Conservation (phyloP, 202 grass and related monocot genomes). For the Cymbopogon flexuosus region DNA sequence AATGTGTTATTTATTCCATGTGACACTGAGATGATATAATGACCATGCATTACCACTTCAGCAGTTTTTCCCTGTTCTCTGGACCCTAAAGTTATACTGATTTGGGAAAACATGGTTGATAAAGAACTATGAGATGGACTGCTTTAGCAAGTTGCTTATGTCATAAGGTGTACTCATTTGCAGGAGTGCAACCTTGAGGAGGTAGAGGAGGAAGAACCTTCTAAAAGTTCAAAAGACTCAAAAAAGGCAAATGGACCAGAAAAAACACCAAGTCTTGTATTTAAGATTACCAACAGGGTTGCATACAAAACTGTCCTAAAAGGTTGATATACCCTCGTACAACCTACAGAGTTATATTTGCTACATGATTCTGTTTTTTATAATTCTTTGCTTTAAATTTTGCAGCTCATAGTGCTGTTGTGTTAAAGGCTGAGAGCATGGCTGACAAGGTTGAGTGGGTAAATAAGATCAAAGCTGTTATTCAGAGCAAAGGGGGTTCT, state of each 20-base stretch:
- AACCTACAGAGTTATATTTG: conserved; percentile 6
- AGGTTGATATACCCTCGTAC: conserved; percentile 45
- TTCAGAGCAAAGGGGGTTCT: conserved; percentile 67
- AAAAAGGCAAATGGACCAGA: conserved; percentile 81
- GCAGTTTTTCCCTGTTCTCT: neutral
- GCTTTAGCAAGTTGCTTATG: neutral
- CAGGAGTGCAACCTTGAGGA: conserved; percentile 98
- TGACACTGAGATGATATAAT: conserved; percentile 1
- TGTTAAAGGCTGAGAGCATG: conserved; percentile 89
- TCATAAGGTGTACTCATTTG: conserved; percentile 7
- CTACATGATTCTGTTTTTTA: neutral
- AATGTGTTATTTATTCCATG: conserved; percentile 2
- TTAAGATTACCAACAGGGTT: conserved; percentile 94
- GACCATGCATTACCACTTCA: neutral
- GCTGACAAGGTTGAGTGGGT: conserved; percentile 92
- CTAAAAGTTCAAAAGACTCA: conserved; percentile 90
- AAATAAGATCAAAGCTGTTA: conserved; percentile 83
- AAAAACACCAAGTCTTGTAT: conserved; percentile 67
- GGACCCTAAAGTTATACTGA: neutral
- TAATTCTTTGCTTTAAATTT: conserved; percentile 10
- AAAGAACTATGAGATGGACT: conserved; percentile 3
- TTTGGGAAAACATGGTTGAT: neutral
- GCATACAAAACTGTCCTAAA: conserved; percentile 97
- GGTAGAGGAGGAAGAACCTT: conserved; percentile 82
- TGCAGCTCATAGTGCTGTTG: conserved; percentile 82